A percentile compares a stretch with the other conserved stretches of the same genome.
Evolutionary conservation across 2,329 filamentous ascomycete genomes (phyloP).

Genomic region (Knufia petricola): DNA sequence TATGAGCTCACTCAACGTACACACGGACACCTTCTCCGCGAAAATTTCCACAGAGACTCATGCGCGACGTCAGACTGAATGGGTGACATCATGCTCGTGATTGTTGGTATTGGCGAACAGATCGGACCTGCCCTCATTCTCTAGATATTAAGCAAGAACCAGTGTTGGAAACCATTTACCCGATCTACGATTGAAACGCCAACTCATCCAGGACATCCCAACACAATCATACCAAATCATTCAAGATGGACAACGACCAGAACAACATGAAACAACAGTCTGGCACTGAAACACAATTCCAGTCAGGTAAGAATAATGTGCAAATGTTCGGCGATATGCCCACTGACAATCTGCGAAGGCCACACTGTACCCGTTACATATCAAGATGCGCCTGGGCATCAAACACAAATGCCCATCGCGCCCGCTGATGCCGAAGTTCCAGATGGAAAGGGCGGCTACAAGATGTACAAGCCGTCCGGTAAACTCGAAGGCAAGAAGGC

Average conservation of each 20-base stretch:
- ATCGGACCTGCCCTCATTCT: neutral
- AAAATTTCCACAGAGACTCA: neutral
- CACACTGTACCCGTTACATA: constrained; percentile 44
- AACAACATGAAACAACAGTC: too few relatives aligned
- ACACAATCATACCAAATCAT: too few relatives aligned
- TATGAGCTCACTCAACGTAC: neutral
- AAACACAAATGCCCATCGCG: constrained; percentile 47
- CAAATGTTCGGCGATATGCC: constrained; percentile 8
- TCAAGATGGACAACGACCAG: too few relatives aligned
- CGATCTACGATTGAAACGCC: constrained; percentile 23
- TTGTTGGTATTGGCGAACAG: neutral
- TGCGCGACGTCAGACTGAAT: neutral
- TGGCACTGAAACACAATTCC: constrained; percentile 30
- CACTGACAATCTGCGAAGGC: constrained; percentile 28
- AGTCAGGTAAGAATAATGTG: constrained; percentile 23
- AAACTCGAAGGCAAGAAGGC: constrained; percentile 69
- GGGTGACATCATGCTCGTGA: neutral
- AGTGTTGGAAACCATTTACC: constrained; percentile 11
- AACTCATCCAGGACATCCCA: too few relatives aligned
- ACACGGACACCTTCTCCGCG: neutral
- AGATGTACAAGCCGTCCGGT: constrained; percentile 62
- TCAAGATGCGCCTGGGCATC: constrained; percentile 44
- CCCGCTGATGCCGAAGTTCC: constrained; percentile 59
- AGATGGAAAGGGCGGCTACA: constrained; percentile 55
- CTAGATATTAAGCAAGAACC: neutral